These are phyloP conservation scores for Coelastrella sp. DNA, from an alignment of 139 green algal species.

Conservation along the genomic window DNA sequence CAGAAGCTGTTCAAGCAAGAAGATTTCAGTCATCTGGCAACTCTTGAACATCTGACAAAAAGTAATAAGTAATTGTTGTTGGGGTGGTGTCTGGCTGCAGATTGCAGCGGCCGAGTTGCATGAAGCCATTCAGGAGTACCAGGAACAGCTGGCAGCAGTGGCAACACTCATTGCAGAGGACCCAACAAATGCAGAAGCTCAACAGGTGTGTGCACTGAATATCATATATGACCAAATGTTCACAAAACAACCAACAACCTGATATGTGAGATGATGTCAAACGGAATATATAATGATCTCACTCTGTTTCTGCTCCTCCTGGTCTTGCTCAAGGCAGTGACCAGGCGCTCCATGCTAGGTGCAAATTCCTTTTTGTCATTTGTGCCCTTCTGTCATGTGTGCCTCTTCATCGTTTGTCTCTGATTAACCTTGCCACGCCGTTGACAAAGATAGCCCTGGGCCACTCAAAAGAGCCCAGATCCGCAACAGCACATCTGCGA, in stretches of 20 bases:
- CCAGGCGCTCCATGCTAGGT: not conserved
- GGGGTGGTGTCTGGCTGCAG: not conserved
- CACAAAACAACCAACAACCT: not conserved
- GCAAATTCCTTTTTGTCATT: not conserved
- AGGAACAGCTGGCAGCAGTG: not conserved
- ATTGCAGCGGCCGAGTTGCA: not conserved
- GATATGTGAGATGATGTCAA: not conserved
- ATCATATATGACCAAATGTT: not conserved
- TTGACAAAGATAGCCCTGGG: too few relatives aligned
- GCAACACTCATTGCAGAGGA: not conserved
- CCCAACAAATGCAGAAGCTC: constrained; percentile 5
- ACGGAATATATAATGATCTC: not conserved
- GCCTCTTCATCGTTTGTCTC: too few relatives aligned
- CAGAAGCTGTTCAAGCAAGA: too few relatives aligned
- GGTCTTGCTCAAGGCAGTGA: not conserved
- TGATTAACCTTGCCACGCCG: too few relatives aligned
- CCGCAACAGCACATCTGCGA: too few relatives aligned
- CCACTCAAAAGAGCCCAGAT: too few relatives aligned
- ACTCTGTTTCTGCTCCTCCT: not conserved
- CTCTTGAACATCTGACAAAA: too few relatives aligned
- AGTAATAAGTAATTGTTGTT: too few relatives aligned
- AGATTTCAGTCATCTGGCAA: too few relatives aligned
- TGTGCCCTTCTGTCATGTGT: not conserved
- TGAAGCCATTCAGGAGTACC: constrained; percentile 6
- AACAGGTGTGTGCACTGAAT: not conserved